These are phyloP conservation scores for Tylopilus sp. DNA, from an alignment of 768 basidiomycete species.

Conservation along the genomic window DNA sequence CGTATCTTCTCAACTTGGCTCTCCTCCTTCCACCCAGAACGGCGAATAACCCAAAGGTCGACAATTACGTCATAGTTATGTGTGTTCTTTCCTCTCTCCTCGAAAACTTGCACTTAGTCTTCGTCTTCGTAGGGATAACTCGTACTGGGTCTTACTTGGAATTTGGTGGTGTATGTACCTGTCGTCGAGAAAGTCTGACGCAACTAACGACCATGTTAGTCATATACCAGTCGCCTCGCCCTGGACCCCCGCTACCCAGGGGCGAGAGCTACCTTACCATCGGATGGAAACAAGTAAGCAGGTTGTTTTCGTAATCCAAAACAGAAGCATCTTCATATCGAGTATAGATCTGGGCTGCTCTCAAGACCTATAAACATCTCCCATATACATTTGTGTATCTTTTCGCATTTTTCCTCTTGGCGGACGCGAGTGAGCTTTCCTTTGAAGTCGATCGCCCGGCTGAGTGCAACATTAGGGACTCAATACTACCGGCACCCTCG, in stretches of 20 bases:
- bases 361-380: slow-evolving; percentile 71
- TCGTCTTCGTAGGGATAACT: slow-evolving; percentile 40
- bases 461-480: slow-evolving; percentile 48
- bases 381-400: slow-evolving; percentile 84
- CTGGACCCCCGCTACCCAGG: slow-evolving; percentile 75
- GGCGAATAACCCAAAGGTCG: slow-evolving; percentile 51
- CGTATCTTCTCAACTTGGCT: slow-evolving; percentile 62
- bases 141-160: slow-evolving; percentile 74
- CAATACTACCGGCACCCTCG: slow-evolving; percentile 74
- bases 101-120: not conserved
- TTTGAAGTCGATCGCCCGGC: not conserved
- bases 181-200: not conserved
- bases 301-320: not conserved
- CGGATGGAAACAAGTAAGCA: slow-evolving; percentile 76
- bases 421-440: slow-evolving; percentile 48
- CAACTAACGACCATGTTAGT: slow-evolving; percentile 39
- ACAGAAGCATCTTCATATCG: not conserved
- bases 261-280: slow-evolving; percentile 75
- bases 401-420: slow-evolving; percentile 71
- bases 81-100: slow-evolving; percentile 31
- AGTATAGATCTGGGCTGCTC: slow-evolving; percentile 68
- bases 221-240: slow-evolving; percentile 80
- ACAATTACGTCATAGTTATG: slow-evolving; percentile 75
- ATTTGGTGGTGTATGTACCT: slow-evolving; percentile 80
- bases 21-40: slow-evolving; percentile 54